These are phyloP conservation scores for Pichia sp. DNA, from an alignment of 1,139 yeast genomes.

Conservation along the genomic window DNA sequence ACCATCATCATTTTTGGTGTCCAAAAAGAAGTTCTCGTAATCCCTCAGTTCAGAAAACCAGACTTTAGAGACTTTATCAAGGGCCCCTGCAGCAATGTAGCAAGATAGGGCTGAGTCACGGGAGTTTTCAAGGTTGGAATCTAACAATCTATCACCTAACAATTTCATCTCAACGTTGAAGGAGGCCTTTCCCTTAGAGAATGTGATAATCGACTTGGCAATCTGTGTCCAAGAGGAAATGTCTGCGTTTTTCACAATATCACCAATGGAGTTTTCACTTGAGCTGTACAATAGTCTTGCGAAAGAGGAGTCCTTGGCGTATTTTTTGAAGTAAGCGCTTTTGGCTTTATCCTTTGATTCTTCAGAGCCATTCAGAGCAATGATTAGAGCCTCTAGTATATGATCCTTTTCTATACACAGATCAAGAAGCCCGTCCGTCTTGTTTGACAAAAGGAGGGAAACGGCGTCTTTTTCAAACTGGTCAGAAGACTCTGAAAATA, in stretches of 20 bases:
- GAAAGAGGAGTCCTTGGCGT: constrained; percentile 49
- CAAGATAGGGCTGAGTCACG: constrained; percentile 76
- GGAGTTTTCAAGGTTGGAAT: constrained; percentile 32
- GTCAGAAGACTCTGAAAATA: constrained; percentile 23
- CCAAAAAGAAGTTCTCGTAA: constrained; percentile 49
- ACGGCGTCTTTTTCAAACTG: constrained; percentile 45
- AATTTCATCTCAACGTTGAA: constrained; percentile 55
- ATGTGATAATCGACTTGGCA: constrained; percentile 65
- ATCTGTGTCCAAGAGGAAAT: constrained; percentile 77
- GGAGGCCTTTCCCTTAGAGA: constrained; percentile 41
- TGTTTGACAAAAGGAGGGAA: constrained; percentile 57
- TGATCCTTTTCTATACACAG: constrained; percentile 60
- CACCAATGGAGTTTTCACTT: constrained; percentile 57
- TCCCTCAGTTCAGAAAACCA: constrained; percentile 78
- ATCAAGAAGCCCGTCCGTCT: constrained; percentile 64
- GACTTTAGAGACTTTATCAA: constrained; percentile 72
- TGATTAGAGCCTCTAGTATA: constrained; percentile 73
- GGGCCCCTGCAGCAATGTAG: constrained; percentile 75
- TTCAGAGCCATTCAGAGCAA: constrained; percentile 70
- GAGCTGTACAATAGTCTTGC: constrained; percentile 72
- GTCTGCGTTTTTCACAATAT: constrained; percentile 74
- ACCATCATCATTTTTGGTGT: constrained; percentile 24
- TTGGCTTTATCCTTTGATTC: constrained; percentile 63
- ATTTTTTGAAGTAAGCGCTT: constrained; percentile 61
- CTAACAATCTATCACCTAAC: constrained; percentile 70